Conservation (phyloP, 1,139 yeast genomes). For the Debaryomyces udenii region DNA sequence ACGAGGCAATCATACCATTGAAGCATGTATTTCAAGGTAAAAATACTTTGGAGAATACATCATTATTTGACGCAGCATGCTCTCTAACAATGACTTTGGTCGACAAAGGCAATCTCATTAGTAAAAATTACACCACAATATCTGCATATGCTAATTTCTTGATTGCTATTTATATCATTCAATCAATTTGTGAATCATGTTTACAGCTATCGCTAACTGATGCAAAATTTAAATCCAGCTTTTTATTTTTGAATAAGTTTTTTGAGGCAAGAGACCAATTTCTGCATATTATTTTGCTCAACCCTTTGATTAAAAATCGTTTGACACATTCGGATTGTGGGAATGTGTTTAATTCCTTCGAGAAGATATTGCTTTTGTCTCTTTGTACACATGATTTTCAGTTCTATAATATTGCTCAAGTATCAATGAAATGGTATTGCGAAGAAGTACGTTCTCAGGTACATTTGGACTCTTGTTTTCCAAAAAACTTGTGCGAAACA, state of each 20-base stretch:
- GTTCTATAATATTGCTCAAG: conserved; percentile 54
- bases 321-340: conserved; percentile 21
- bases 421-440: conserved; percentile 50
- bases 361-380: conserved; percentile 51
- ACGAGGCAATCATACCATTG: conserved; percentile 35
- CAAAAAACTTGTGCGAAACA: conserved; percentile 43
- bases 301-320: conserved; percentile 21
- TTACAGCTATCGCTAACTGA: conserved; percentile 38
- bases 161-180: conserved; percentile 38
- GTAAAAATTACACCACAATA: conserved; percentile 23
- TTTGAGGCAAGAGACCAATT: conserved; percentile 26
- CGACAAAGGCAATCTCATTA: conserved; percentile 20
- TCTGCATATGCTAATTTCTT: conserved; percentile 32
- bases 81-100: conserved; percentile 38
- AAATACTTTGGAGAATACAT: conserved; percentile 21
- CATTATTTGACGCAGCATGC: conserved; percentile 41
- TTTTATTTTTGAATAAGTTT: conserved; percentile 40
- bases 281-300: conserved; percentile 23
- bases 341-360: conserved; percentile 33
- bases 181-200: conserved; percentile 42
- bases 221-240: conserved; percentile 41
- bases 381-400: conserved; percentile 62
- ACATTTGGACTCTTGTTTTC: conserved; percentile 13
- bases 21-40: conserved; percentile 36
- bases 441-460: conserved; percentile 30